Conservation (phyloP, 108 stramenopile species). For the Chaetoceros tenuissimus region DNA sequence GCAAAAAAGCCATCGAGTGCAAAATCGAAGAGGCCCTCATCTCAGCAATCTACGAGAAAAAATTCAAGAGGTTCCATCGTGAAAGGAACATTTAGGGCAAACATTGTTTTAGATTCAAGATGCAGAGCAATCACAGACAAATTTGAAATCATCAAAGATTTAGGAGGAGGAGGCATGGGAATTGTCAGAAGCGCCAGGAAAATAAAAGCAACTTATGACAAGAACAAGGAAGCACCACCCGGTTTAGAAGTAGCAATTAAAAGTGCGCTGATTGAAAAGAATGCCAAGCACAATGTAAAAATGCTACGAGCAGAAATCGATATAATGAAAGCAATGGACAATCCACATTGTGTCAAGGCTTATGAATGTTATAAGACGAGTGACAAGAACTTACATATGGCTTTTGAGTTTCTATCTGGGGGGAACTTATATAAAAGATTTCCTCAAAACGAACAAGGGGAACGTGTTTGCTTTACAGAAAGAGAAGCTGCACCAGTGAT, state of each 20-base stretch:
- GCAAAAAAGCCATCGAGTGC: no score
- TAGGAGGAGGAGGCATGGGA: neutral
- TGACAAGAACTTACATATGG: conserved; percentile 57
- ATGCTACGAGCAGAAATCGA: conserved; percentile 60
- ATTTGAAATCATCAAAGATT: neutral
- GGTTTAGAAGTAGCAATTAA: conserved; percentile 27
- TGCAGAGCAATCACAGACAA: no score
- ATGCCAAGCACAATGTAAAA: conserved; percentile 23
- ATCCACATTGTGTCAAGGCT: conserved; percentile 89
- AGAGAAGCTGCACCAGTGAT: conserved; percentile 29
- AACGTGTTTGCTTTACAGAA: conserved; percentile 47
- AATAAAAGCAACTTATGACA: neutral
- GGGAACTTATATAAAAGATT: conserved; percentile 22
- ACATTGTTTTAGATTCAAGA: no score
- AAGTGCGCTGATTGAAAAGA: conserved; percentile 17
- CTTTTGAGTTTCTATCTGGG: conserved; percentile 17
- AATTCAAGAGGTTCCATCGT: no score
- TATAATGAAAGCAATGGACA: conserved; percentile 51
- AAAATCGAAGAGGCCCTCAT: no score
- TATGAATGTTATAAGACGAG: conserved; percentile 73
- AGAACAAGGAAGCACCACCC: neutral
- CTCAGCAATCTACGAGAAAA: no score
- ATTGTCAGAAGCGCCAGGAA: neutral
- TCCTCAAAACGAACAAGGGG: neutral
- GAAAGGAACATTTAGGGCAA: no score